Percentiles rank a stretch among this genome's conserved stretches.
phyloP scores from a whole-genome alignment of 2,329 filamentous ascomycete genomes.

The Penicillium verrucosum region DNA sequence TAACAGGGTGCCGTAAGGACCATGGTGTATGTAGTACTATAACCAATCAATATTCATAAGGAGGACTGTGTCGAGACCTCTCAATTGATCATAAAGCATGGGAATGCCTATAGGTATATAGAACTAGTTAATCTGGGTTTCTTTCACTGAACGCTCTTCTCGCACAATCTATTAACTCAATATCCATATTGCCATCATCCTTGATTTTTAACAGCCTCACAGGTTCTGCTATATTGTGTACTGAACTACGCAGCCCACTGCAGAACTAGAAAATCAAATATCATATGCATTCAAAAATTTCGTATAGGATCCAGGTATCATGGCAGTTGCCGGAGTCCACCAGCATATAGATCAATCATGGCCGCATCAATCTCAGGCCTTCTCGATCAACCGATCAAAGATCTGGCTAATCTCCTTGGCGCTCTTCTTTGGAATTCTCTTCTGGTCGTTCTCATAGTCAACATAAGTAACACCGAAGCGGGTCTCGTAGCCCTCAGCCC shows the following conservation, averaged over 20 bases:
- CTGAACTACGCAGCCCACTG: background rate
- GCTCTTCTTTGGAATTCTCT: constrained; percentile 79
- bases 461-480: constrained; percentile 81
- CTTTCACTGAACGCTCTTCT: background rate
- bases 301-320: background rate
- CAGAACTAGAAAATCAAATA: background rate
- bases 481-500: constrained; percentile 87
- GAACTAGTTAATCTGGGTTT: too few species aligned
- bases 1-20: too few species aligned
- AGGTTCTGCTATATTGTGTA: background rate
- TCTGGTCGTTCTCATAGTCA: constrained; percentile 76
- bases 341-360: background rate
- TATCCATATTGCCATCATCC: background rate
- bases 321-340: background rate
- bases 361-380: constrained; percentile 40
- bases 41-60: too few species aligned
- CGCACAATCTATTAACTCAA: too few species aligned
- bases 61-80: background rate
- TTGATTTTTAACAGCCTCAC: background rate
- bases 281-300: background rate
- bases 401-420: constrained; percentile 67
- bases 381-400: constrained; percentile 68
- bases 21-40: too few species aligned
- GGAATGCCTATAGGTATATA: background rate
- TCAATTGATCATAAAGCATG: background rate